Evolutionary conservation across 805 yeast genomes (phyloP), one percentile per base, ranked within the genome.

Genomic region (Candida argentea): DNA sequence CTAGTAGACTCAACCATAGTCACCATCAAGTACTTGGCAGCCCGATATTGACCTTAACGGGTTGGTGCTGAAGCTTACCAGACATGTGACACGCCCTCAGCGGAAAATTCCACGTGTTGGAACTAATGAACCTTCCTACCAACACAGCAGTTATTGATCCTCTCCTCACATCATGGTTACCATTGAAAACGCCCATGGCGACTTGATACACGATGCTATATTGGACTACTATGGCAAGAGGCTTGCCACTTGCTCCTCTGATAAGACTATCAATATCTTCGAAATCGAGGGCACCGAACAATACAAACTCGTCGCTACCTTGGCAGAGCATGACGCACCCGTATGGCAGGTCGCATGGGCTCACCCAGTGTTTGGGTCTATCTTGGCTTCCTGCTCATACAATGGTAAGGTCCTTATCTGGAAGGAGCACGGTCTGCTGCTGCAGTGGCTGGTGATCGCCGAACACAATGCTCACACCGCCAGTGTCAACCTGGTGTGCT

Each of bases 291-390:
- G 65, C 6, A 91, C 89, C 21, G 93, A 84, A 25, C 72, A 65
- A 45, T 89, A 85, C 54, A 79, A 70, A 48, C 65, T 86, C 28
- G 67, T 80, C 12, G 95, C 86, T 40, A 87, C 97, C 1, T 63
- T 91, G 38, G 66, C 72, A 27, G 96, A 94, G 21, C 98, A 91
- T 55, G 95, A 86, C 37, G 98, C 97, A 19, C 97, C 98, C 8
- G 96, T 91, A 26, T 91, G 98, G 98, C 95, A 89, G 59, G 94
- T 86, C 13, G 74, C 84, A 30, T 91, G 98, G 98, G 97, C 97
- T 3, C 98, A 91, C 52, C 98, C 98, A 18, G 89, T 89, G 54
- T 91, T 89, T 49, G 98, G 98, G 22, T 79, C 85, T 9, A 84
- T 89, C 38, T 66, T 91, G 39, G 98, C 98, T 1, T 80, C 94